Conservation (phyloP, 2,329 filamentous ascomycete genomes). For the Exutisphaerella laricina region DNA sequence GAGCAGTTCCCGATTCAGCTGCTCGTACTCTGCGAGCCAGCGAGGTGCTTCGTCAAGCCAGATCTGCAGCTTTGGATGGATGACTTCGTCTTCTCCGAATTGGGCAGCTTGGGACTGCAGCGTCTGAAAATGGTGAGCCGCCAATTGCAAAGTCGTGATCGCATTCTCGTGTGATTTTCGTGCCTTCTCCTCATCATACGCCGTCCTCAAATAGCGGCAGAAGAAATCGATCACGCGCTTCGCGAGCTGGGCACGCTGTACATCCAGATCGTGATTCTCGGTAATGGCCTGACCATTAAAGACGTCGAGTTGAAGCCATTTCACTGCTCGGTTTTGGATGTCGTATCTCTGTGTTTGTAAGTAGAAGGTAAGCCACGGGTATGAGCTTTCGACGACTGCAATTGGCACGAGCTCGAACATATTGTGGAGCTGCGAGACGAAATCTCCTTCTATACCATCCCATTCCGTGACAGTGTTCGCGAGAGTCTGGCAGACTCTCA, state of each 20-base stretch:
- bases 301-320: constrained; percentile 7
- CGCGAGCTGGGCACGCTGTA: constrained; percentile 7
- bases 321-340: constrained; percentile 6
- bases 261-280: constrained; percentile 1
- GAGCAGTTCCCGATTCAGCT: neutral
- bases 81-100: neutral
- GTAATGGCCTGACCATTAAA: constrained; percentile 9
- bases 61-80: neutral
- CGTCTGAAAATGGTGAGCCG: neutral
- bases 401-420: constrained; percentile 10
- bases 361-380: constrained; percentile 10
- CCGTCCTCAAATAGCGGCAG: neutral
- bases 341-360: constrained; percentile 4
- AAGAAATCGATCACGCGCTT: constrained; percentile 1
- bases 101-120: neutral
- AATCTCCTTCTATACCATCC: constrained; percentile 18
- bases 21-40: neutral
- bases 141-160: constrained; percentile 5
- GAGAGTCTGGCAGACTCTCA: constrained; percentile 6
- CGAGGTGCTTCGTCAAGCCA: neutral
- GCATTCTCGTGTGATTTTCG: constrained; percentile 8
- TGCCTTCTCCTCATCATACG: constrained; percentile 3
- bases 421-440: constrained; percentile 10
- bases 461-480: constrained; percentile 12
- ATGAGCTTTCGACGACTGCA: constrained; percentile 10